Evolutionary conservation across 2,329 filamentous ascomycete species (phyloP).

Genomic region (Mycosphaerella sp.): DNA sequence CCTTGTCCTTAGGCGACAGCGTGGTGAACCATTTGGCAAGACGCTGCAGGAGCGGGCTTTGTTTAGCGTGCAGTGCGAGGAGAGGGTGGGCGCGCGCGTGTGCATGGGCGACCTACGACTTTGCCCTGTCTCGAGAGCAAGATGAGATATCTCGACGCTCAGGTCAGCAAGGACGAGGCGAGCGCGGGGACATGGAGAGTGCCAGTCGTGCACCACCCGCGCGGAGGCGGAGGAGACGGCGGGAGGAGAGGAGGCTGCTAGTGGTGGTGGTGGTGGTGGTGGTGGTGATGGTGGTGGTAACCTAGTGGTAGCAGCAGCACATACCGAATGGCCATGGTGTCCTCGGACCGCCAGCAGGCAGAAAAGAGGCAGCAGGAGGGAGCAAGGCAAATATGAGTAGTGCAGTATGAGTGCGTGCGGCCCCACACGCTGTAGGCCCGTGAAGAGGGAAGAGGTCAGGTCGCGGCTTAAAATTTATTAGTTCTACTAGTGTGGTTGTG

Average conservation of each 20-base stretch:
- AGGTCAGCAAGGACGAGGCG: constrained; percentile 17
- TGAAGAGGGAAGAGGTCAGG: too few species aligned
- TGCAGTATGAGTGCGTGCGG: not conserved
- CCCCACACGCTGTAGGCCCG: not conserved
- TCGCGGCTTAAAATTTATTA: too few species aligned
- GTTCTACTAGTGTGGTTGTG: not conserved
- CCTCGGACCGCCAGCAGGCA: not conserved
- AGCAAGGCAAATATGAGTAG: not conserved
- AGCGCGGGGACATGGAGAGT: not conserved
- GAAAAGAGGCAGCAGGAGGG: not conserved
- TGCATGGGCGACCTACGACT: constrained; percentile 63
- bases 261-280: too few species aligned
- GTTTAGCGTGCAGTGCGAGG: constrained; percentile 14
- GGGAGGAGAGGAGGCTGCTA: too few species aligned
- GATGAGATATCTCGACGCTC: constrained; percentile 73
- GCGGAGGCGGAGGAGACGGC: too few species aligned
- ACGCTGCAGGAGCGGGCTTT: constrained; percentile 54
- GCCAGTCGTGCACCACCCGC: too few species aligned
- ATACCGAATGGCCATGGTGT: constrained; percentile 52
- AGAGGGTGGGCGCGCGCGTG: constrained; percentile 15
- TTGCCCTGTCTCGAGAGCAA: constrained; percentile 97
- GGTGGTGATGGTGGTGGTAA: not conserved
- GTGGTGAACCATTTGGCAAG: constrained; percentile 99
- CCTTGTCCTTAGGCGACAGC: constrained; percentile 94
- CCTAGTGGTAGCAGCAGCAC: constrained; percentile 16